Conservation (phyloP, 768 basidiomycete genomes). For the Gloeopeniophorella convolvens region DNA sequence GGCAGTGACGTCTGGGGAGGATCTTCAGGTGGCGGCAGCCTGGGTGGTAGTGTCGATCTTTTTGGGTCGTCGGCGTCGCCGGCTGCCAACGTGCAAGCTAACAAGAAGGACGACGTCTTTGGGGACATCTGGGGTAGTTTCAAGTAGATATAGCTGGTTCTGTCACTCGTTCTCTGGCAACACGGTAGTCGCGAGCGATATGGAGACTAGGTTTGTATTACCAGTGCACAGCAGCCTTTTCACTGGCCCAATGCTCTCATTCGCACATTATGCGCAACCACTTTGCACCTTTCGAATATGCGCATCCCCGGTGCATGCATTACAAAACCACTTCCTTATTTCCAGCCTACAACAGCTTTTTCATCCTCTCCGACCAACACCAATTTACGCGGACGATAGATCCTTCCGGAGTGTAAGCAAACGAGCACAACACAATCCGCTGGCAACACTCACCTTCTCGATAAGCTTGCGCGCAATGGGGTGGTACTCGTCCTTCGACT, state of each 20-base stretch:
- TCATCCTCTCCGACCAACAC: neutral
- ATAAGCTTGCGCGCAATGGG: constrained; percentile 72
- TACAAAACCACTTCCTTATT: too few relatives aligned
- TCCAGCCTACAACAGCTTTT: neutral
- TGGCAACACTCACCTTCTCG: constrained; percentile 57
- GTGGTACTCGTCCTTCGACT: constrained; percentile 53
- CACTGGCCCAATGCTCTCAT: neutral
- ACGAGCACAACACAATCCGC: too few relatives aligned
- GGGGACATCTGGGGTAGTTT: constrained; percentile 82
- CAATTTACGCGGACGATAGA: constrained; percentile 17
- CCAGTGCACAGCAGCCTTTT: too few relatives aligned
- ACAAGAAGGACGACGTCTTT: constrained; percentile 73
- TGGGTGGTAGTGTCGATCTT: constrained; percentile 26
- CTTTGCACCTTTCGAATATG: too few relatives aligned
- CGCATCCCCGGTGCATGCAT: too few relatives aligned
- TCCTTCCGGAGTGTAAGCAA: constrained; percentile 22
- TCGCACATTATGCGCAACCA: neutral
- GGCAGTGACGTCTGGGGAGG: constrained; percentile 54
- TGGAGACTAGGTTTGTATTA: too few relatives aligned
- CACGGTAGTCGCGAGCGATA: too few relatives aligned
- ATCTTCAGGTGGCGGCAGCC: constrained; percentile 24
- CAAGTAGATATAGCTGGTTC: constrained; percentile 39
- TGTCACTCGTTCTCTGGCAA: neutral
- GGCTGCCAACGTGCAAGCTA: constrained; percentile 21
- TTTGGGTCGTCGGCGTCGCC: constrained; percentile 33